phyloP scores from a whole-genome alignment of 306 rosid genomes.

The Acacia acuminata region DNA sequence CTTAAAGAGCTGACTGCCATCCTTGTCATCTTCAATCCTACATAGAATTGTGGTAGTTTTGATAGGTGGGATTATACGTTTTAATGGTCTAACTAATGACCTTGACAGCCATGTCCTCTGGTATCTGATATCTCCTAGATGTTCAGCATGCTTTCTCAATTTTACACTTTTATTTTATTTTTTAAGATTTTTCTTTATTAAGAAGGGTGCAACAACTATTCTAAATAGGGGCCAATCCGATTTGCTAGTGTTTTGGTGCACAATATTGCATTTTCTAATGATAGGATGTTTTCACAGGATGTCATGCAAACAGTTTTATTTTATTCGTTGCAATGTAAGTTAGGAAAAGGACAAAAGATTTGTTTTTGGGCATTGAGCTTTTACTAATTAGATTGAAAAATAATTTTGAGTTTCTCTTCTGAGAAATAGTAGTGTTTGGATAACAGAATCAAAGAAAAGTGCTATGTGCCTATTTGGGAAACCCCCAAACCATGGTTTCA shows the following conservation, averaged over 20 bases:
- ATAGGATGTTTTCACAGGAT: neutral
- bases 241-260: neutral
- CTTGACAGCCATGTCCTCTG: neutral
- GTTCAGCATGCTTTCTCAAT: neutral
- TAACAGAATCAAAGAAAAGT: too few relatives aligned
- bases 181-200: neutral
- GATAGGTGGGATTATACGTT: neutral
- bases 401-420: neutral
- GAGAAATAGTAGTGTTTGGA: neutral
- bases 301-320: neutral
- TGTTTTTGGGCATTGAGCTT: neutral
- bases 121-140: neutral
- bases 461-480: too few relatives aligned
- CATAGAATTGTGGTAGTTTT: neutral
- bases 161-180: neutral
- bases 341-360: neutral
- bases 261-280: neutral
- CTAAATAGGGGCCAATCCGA: too few relatives aligned
- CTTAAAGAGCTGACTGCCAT: neutral
- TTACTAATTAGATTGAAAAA: neutral
- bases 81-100: neutral
- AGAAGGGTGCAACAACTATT: neutral
- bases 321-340: neutral
- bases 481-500: too few relatives aligned
- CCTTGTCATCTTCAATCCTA: neutral